Conservation (phyloP, 805 yeast genomes). For the Citeromyces nyonsensis region DNA sequence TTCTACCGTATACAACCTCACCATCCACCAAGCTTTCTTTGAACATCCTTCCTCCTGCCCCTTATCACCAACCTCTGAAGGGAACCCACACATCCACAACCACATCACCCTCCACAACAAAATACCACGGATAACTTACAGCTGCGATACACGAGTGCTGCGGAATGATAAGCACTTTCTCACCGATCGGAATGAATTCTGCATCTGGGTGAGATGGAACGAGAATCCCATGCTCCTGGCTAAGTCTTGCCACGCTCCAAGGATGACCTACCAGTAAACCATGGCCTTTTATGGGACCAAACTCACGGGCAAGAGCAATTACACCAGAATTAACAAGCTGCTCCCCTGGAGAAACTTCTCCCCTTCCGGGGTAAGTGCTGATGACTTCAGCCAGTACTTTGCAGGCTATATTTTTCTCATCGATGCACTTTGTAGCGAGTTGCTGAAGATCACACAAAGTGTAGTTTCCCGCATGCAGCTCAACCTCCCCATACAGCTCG, state of each 20-base stretch:
- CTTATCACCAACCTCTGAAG: slow-evolving; percentile 32
- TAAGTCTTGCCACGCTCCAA: slow-evolving; percentile 54
- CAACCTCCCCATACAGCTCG: slow-evolving; percentile 27
- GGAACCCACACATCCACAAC: slow-evolving; percentile 57
- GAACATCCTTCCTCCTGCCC: too few relatives aligned
- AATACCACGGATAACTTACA: slow-evolving; percentile 42
- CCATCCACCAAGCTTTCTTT: too few relatives aligned
- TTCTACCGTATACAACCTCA: too few relatives aligned
- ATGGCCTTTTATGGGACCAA: slow-evolving; percentile 41
- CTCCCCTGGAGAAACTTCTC: slow-evolving; percentile 36
- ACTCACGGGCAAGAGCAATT: slow-evolving; percentile 51
- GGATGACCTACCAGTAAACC: slow-evolving; percentile 27
- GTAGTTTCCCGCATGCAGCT: slow-evolving; percentile 75
- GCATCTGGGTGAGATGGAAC: slow-evolving; percentile 21
- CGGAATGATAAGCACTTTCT: slow-evolving; percentile 39
- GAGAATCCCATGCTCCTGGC: slow-evolving; percentile 73
- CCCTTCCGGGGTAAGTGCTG: slow-evolving; percentile 43
- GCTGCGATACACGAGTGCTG: slow-evolving; percentile 69
- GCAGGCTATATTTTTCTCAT: slow-evolving; percentile 27
- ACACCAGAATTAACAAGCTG: slow-evolving; percentile 61
- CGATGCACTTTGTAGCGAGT: slow-evolving; percentile 48
- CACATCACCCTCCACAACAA: slow-evolving; percentile 29
- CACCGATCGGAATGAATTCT: slow-evolving; percentile 33
- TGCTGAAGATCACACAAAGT: slow-evolving; percentile 66
- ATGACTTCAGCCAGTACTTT: slow-evolving; percentile 42